A percentile compares a stretch with the other conserved stretches of the same genome.
Evolutionary conservation across 2,329 filamentous ascomycete genomes (phyloP).

Genomic region (Fusarium brachygibbosum): DNA sequence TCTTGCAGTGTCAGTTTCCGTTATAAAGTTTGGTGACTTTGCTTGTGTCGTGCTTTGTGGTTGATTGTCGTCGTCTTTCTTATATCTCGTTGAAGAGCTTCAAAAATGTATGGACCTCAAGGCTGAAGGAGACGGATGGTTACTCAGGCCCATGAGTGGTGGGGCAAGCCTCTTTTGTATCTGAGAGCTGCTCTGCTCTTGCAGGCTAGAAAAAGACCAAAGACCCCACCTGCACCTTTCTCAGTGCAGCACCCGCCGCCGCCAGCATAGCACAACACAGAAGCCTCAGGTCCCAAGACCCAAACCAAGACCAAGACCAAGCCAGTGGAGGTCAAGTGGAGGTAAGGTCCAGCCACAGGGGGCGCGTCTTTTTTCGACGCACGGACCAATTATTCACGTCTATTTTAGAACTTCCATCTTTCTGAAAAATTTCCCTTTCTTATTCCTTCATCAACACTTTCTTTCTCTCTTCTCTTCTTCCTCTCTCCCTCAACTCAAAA

Average conservation of each 20-base stretch:
- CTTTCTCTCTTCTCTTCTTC: background rate
- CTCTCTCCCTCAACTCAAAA: background rate
- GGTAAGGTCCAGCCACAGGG: too few species aligned
- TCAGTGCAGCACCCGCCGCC: slow-evolving; percentile 14
- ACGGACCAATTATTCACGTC: slow-evolving; percentile 40
- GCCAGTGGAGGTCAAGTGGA: too few species aligned
- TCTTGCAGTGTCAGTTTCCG: background rate
- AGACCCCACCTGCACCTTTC: slow-evolving; percentile 28
- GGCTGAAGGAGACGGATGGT: slow-evolving; percentile 44
- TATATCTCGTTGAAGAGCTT: slow-evolving; percentile 28
- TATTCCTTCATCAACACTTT: slow-evolving; percentile 45
- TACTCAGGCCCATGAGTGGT: slow-evolving; percentile 49
- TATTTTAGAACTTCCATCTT: slow-evolving; percentile 48
- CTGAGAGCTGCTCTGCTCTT: slow-evolving; percentile 33
- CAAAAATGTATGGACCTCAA: slow-evolving; percentile 13
- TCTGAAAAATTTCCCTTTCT: slow-evolving; percentile 42
- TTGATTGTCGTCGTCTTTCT: slow-evolving; percentile 17
- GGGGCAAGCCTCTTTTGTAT: slow-evolving; percentile 52
- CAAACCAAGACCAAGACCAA: too few species aligned
- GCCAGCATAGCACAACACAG: background rate
- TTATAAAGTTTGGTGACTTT: slow-evolving; percentile 2
- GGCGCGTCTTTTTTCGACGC: slow-evolving; percentile 33
- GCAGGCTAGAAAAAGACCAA: slow-evolving; percentile 17
- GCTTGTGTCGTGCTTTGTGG: slow-evolving; percentile 15
- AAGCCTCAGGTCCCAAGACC: slow-evolving; percentile 29